Evolutionary conservation across 2,329 filamentous ascomycete species (phyloP), one percentile per base, ranked within the genome.

Genomic region (Triangularia verruculosa): DNA sequence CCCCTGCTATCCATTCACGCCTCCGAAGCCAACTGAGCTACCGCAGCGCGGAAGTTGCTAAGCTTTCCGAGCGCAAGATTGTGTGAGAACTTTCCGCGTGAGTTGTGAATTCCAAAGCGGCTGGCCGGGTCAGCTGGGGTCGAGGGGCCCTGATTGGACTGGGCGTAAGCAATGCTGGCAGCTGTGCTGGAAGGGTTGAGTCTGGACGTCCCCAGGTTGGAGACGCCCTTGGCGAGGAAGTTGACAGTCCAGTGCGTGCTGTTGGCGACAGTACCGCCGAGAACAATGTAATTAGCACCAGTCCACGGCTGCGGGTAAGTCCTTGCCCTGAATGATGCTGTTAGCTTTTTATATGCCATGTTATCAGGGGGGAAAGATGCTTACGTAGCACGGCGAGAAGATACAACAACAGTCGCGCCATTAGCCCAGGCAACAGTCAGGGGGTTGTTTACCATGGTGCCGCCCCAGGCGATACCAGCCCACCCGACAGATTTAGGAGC

Each of bases 391-490:
- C 73, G 73, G 34, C 78, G 73, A 39, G 75, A 77, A 6, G 76
- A 76, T 7, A 77, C 77, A 1, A 78, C 72, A 1, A 73, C 73
- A 2, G 66, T 72, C 17, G 69, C 71, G 22, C 70, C 75, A 68
- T 76, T 78, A 27, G 76, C 69, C 77, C 77, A 79, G 9, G 72
- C 76, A 22, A 79, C 66, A 1, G 75, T 75, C 15, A 79, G 69
- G 9, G 78, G 78, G 61, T 78, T 76, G 68, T 79, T 78, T 27
- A 75, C 73, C 78, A 79, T 79, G 52, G 71, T 70, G 7, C 78
- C 78, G 28, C 75, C 77, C 77, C 77, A 79, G 2, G 76, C 73
- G 27, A 79, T 71, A 3, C 73, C 77, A 0, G 77, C 77, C 78
- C 78, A 79, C 17, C 77, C 77, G 64, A 76, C 74, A 5, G 72